Base-by-base conservation (phyloP, 192 early-diverging fungal species). In the Backusella parvicylindrica region DNA sequence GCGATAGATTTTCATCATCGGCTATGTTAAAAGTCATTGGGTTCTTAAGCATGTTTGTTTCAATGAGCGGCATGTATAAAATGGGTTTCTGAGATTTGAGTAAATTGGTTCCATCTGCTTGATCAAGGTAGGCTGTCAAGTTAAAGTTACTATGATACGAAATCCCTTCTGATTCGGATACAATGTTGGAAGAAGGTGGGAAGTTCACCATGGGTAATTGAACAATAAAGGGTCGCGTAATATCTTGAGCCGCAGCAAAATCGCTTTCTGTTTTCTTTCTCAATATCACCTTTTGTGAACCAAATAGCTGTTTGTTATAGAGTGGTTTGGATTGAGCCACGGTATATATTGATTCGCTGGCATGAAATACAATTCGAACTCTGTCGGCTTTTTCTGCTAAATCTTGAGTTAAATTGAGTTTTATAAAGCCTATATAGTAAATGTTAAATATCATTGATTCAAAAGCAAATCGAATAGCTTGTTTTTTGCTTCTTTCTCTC, bases 361-460 rank as follows among this genome's bases (percentile, higher is more conserved):
- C 66, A 21, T 68, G 66, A 4, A 68, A 68, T 68, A 68, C n/a
- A 68, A 68, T 68, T 37, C 66, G 23, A 41, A 70, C 21, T 70
- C 26, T 43, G 23, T 70, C 40, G 3, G 68, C 41, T 16, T 70
- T 70, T 31, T 70, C 36, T 43, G 37, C 26, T 70, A 40, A 15
- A 12, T 1, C 5, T 33, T 31, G 36, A 47, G 40, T 28, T 41
- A 70, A 11, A 30, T 70, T 70, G 6, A 70, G 13, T 43, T 41
- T 70, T 28, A 70, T 30, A 47, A 70, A 26, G 2, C 68, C 40
- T 70, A 11, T 21, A 36, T 38, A n/a, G n/a, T 18, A n/a, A 47
- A 47, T 47, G 43, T 47, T 47, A 47, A 35, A n/a, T 16, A 15
- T 18, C n/a, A n/a, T 47, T 47, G 43, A 6, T 47, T 47, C 7